Percentiles rank a stretch among this genome's conserved stretches.
These are phyloP conservation scores for Mycosarcoma mackinlayi DNA, from an alignment of 1,284 basidiomycete genomes.

Conservation along the genomic window DNA sequence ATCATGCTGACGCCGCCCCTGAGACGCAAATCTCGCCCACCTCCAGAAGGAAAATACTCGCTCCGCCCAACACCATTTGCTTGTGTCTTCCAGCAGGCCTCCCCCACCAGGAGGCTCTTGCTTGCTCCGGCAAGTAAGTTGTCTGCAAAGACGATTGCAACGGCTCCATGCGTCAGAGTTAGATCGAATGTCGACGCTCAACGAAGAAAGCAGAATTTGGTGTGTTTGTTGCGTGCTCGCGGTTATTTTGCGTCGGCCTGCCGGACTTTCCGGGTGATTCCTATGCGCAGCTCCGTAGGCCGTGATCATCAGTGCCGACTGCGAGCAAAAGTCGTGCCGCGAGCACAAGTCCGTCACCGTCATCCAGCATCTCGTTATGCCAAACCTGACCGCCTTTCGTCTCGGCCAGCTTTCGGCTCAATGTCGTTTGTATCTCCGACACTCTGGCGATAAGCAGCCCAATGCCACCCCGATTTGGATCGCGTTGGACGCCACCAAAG, in stretches of 20 bases:
- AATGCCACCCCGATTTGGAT: background rate
- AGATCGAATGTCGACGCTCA: too few species aligned
- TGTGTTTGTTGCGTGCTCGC: constrained; percentile 4
- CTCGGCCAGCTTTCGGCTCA: constrained; percentile 12
- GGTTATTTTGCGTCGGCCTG: background rate
- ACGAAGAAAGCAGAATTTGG: too few species aligned
- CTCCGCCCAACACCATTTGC: too few species aligned
- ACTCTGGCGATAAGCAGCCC: constrained; percentile 13
- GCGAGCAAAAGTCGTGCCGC: background rate
- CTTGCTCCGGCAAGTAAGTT: too few species aligned
- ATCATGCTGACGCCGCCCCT: too few species aligned
- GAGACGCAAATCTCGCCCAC: too few species aligned
- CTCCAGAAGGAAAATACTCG: too few species aligned
- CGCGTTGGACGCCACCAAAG: too few species aligned
- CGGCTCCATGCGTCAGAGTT: too few species aligned
- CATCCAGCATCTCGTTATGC: constrained; percentile 15
- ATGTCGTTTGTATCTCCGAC: constrained; percentile 30
- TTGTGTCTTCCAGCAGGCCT: too few species aligned
- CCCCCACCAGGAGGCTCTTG: too few species aligned
- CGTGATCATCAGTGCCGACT: constrained; percentile 26
- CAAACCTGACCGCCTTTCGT: background rate
- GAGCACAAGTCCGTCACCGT: constrained; percentile 11
- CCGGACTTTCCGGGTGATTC: constrained; percentile 1
- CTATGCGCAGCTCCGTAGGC: constrained; percentile 17
- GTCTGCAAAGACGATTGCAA: too few species aligned